Evolutionary conservation across 2,329 filamentous ascomycete species (phyloP), one percentile per base, ranked within the genome.

Genomic region (Exophiala aquamarina): DNA sequence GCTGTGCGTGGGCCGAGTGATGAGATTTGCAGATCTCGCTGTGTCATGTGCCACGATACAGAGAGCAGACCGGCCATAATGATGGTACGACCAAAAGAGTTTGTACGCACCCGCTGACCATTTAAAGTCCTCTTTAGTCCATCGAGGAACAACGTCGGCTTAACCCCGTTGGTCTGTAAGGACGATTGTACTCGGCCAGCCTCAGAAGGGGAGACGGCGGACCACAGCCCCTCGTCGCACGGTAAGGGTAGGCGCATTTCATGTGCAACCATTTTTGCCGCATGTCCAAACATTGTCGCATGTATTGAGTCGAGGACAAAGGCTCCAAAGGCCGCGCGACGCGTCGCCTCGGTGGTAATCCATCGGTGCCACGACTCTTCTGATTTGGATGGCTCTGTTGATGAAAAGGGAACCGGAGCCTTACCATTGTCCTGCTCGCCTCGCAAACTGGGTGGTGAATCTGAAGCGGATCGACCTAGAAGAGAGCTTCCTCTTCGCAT

Each of bases 41-140:
- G 91, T 63, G 95, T 93, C 87, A 97, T 92, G 66, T 97, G 92
- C 89, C 90, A 97, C 62, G 87, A 93, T 21, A 97, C 89, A 57
- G 89, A 96, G 18, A 97, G 74, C 20, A 98, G 72, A 0, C 93
- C 93, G 1, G 92, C 87, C 90, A 97, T 97, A 41, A 98, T 76
- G 35, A 95, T 89, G 2, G 87, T 93, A 31, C 93, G 83, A 1
- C 92, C 93, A 63, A 97, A 98, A 0, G 89, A 86, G 65, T 96
- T 96, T 3, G 93, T 97, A 42, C 85, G 82, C 3, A 97, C 91
- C 47, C 82, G 83, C 53, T 92, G 82, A n/a, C 84, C 84, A 57
- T 89, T 92, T 14, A 98, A 74, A 0, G 90, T 96, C 55, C 85
- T 82, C 70, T 95, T 96, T 15, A 97, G 76, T 1, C 89, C 91